phyloP scores from a whole-genome alignment of 768 basidiomycete species.

The Amyloporia xantha region DNA sequence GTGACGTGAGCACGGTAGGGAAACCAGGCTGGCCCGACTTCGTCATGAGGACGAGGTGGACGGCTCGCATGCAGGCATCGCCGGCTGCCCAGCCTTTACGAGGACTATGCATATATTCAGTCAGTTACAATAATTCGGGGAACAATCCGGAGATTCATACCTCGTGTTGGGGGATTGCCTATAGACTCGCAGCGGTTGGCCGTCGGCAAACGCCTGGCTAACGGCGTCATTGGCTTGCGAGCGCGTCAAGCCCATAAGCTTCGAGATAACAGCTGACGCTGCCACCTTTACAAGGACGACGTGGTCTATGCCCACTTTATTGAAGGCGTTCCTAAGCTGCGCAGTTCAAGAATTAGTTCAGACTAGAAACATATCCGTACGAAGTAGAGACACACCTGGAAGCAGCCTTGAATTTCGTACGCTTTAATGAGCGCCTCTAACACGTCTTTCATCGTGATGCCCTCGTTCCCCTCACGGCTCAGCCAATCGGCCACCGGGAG shows the following conservation, averaged over 20 bases:
- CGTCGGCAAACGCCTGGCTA: constrained; percentile 10
- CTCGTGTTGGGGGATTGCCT: constrained; percentile 11
- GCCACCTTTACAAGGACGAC: constrained; percentile 10
- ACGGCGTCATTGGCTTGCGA: constrained; percentile 7
- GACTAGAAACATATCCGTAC: no score
- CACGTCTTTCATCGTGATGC: constrained; percentile 3
- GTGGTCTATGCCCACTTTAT: constrained; percentile 10
- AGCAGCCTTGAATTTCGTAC: constrained; percentile 7
- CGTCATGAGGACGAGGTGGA: constrained; percentile 10
- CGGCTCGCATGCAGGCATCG: constrained; percentile 11
- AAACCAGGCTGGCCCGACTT: constrained; percentile 10
- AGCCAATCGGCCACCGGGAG: constrained; percentile 6
- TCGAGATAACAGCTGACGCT: constrained; percentile 5
- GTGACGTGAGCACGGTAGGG: constrained; percentile 9
- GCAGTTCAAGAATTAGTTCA: neutral
- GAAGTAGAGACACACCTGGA: constrained; percentile 5
- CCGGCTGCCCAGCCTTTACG: constrained; percentile 11
- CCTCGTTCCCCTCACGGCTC: neutral
- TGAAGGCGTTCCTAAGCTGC: constrained; percentile 6
- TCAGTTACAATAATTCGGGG: neutral
- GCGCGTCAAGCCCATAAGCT: constrained; percentile 5
- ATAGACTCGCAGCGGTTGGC: constrained; percentile 10
- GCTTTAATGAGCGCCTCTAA: constrained; percentile 5
- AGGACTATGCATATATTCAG: neutral
- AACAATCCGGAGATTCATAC: neutral